These are phyloP conservation scores for Carex littledalei DNA, from an alignment of 176 grass and related monocot species.

Conservation along the genomic window DNA sequence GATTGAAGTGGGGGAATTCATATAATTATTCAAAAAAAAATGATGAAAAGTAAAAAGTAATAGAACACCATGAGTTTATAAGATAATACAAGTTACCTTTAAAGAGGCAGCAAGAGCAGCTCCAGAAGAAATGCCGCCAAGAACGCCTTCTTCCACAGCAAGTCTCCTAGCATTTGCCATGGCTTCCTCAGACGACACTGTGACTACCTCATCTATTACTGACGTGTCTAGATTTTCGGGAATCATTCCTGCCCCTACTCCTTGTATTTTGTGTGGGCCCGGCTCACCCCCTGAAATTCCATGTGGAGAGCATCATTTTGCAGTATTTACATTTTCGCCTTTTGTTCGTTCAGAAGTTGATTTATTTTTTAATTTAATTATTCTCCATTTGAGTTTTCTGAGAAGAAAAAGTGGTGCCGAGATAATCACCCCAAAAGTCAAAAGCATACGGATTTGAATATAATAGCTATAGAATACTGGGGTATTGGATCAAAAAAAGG, in stretches of 20 bases:
- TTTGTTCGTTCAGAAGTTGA: background rate
- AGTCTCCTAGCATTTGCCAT: constrained; percentile 70
- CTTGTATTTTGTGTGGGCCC: constrained; percentile 65
- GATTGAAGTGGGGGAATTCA: too few species aligned
- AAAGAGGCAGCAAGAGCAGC: constrained; percentile 65
- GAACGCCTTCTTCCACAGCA: constrained; percentile 78
- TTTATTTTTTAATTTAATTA: background rate
- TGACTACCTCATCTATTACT: constrained; percentile 55
- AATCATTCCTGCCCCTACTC: constrained; percentile 55
- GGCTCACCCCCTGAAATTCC: constrained; percentile 43
- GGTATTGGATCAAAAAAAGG: background rate
- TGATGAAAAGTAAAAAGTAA: background rate
- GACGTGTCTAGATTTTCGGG: constrained; percentile 55
- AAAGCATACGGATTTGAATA: background rate
- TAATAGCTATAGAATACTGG: background rate
- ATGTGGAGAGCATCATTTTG: background rate
- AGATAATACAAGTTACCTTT: constrained; percentile 35
- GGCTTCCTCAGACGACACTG: constrained; percentile 55
- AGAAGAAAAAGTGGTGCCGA: background rate
- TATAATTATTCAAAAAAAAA: background rate
- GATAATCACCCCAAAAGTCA: background rate
- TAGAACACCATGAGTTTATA: background rate
- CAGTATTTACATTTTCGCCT: background rate
- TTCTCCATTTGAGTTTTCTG: background rate
- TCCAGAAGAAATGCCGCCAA: constrained; percentile 83